Conservation (phyloP, 2,329 filamentous ascomycete genomes). For the Nigrospora osmanthi region DNA sequence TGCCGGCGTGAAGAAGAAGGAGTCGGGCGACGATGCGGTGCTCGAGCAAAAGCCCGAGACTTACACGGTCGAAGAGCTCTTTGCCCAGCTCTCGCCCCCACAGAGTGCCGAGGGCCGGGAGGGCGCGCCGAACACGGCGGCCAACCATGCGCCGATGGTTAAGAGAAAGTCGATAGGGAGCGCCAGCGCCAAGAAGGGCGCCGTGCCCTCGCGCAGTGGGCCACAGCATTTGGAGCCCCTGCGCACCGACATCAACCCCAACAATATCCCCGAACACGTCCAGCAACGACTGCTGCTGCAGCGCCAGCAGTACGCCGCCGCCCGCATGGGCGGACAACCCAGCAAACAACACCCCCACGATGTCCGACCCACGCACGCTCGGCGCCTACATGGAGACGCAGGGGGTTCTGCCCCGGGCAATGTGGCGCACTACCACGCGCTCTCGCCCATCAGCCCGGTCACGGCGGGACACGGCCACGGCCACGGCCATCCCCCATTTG, state of each 20-base stretch:
- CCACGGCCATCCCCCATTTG: slow-evolving; percentile 20
- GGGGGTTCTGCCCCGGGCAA: slow-evolving; percentile 6
- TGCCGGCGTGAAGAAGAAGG: slow-evolving; percentile 57
- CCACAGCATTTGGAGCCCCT: slow-evolving; percentile 28
- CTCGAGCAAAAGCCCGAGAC: slow-evolving; percentile 82
- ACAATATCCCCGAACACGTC: slow-evolving; percentile 22
- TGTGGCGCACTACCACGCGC: slow-evolving; percentile 30
- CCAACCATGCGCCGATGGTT: slow-evolving; percentile 13
- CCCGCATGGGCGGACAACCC: slow-evolving; percentile 30
- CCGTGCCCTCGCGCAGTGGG: slow-evolving; percentile 24
- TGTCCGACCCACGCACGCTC: background rate
- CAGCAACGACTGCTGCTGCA: slow-evolving; percentile 26
- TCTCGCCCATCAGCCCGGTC: slow-evolving; percentile 47
- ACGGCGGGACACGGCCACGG: slow-evolving; percentile 22
- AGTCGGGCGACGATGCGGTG: slow-evolving; percentile 78
- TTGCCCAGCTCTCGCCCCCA: slow-evolving; percentile 68
- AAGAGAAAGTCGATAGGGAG: slow-evolving; percentile 29
- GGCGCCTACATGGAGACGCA: background rate
- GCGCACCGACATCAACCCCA: slow-evolving; percentile 24
- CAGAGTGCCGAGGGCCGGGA: slow-evolving; percentile 38
- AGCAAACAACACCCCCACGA: slow-evolving; percentile 14
- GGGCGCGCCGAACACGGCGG: slow-evolving; percentile 16
- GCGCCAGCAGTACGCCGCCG: slow-evolving; percentile 28
- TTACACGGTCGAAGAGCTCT: slow-evolving; percentile 93
- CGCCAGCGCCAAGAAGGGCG: slow-evolving; percentile 20